These are phyloP conservation scores for Colletotrichum sp. DNA, from an alignment of 2,329 filamentous ascomycete genomes.

Conservation along the genomic window DNA sequence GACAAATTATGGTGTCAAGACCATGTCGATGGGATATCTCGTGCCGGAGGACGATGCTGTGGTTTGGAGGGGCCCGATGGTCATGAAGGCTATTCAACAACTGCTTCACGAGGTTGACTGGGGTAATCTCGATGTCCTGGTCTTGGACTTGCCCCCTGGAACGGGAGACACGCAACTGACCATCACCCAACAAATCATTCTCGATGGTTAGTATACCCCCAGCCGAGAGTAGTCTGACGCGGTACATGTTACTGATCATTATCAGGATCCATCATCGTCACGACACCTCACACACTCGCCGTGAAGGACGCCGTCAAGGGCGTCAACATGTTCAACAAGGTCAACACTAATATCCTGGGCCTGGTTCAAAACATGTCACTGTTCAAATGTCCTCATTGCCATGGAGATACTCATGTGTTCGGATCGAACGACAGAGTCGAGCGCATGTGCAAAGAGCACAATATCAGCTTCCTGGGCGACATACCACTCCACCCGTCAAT, in stretches of 20 bases:
- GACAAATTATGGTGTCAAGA: conserved; percentile 94
- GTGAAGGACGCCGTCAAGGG: conserved; percentile 92
- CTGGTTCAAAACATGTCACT: conserved; percentile 93
- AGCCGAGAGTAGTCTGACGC: not conserved
- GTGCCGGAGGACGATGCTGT: conserved; percentile 81
- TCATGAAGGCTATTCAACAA: conserved; percentile 96
- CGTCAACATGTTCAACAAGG: conserved; percentile 90
- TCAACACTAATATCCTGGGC: conserved; percentile 80
- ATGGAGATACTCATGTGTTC: conserved; percentile 77
- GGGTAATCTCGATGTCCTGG: conserved; percentile 85
- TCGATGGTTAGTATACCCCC: conserved; percentile 67
- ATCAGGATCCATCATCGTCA: conserved; percentile 82
- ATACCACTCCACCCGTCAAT: conserved; percentile 88
- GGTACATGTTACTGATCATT: not conserved
- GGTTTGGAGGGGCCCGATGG: conserved; percentile 96
- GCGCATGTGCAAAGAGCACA: conserved; percentile 72
- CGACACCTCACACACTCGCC: conserved; percentile 91
- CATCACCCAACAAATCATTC: conserved; percentile 92
- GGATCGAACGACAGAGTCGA: conserved; percentile 69
- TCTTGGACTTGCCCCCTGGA: conserved; percentile 90
- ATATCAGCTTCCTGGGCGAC: conserved; percentile 83
- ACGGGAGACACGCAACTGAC: conserved; percentile 96
- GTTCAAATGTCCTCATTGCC: conserved; percentile 81
- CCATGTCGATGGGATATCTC: conserved; percentile 98
- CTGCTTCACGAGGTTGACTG: conserved; percentile 95